A percentile compares a stretch with the other conserved stretches of the same genome.
phyloP scores from a whole-genome alignment of 495 filamentous ascomycete species.

The Hyaloscypha variabilis region DNA sequence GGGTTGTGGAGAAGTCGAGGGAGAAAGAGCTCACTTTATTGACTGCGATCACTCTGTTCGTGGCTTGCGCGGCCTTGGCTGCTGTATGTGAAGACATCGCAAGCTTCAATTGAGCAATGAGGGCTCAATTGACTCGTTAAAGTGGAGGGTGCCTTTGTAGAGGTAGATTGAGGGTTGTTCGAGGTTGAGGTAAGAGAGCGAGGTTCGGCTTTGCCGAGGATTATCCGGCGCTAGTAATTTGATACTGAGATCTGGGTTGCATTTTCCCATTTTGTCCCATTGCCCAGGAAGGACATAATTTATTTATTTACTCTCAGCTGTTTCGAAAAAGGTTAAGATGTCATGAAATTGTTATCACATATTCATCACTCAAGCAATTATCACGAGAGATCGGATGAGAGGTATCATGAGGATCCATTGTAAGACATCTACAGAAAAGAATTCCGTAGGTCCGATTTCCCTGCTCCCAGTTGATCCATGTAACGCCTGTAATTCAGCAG shows the following conservation, averaged over 20 bases:
- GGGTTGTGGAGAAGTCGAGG: not conserved
- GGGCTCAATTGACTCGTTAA: conserved; percentile 28
- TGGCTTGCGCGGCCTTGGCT: conserved; percentile 51
- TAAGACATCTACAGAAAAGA: not conserved
- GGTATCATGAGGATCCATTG: not conserved
- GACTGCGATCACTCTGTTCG: conserved; percentile 47
- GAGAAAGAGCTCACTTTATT: conserved; percentile 40
- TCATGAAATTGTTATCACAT: not conserved
- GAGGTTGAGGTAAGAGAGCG: conserved; percentile 9
- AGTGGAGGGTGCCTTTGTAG: conserved; percentile 8
- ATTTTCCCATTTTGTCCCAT: not conserved
- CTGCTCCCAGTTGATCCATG: not conserved
- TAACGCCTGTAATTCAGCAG: not conserved
- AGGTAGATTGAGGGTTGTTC: conserved; percentile 5
- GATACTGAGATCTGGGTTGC: conserved; percentile 1
- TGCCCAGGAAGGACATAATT: not conserved
- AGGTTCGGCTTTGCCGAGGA: conserved; percentile 12
- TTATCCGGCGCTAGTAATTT: conserved; percentile 22
- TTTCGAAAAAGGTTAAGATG: not conserved
- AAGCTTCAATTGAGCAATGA: conserved; percentile 22
- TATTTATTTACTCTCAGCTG: not conserved
- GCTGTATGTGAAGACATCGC: conserved; percentile 58
- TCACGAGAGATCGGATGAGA: not conserved
- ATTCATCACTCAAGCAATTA: not conserved
- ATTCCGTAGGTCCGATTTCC: not conserved